phyloP scores from a whole-genome alignment of 257 asterid genomes.

The Solanum commersonii region DNA sequence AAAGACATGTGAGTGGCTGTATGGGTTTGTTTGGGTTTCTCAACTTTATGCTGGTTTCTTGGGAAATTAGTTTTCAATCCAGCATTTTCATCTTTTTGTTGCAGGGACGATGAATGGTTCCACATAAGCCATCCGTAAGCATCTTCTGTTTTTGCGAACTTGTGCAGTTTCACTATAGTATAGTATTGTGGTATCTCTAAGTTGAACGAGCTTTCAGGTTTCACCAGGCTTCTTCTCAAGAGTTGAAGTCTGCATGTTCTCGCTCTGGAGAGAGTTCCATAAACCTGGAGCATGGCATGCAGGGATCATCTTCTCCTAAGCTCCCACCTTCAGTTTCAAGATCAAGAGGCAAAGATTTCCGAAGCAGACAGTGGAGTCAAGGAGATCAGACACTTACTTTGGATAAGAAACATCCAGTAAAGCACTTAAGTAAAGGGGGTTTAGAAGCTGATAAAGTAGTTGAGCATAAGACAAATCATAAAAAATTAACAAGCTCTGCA shows the following conservation, averaged over 20 bases:
- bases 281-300: slow-evolving; percentile 1
- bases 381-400: neutral
- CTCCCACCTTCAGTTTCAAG: slow-evolving; percentile 34
- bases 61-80: neutral
- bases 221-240: slow-evolving; percentile 27
- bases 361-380: slow-evolving; percentile 12
- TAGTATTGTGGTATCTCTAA: neutral
- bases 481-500: neutral
- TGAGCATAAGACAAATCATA: neutral
- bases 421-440: slow-evolving; percentile 1
- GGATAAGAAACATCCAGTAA: slow-evolving; percentile 6
- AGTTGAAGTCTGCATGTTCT: slow-evolving; percentile 16
- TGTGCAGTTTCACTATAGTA: neutral
- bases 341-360: slow-evolving; percentile 29
- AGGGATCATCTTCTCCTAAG: slow-evolving; percentile 22
- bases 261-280: neutral
- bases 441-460: slow-evolving; percentile 1
- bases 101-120: slow-evolving; percentile 50
- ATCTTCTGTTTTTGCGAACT: neutral
- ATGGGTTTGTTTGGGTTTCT: neutral
- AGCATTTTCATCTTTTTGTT: neutral
- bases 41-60: neutral
- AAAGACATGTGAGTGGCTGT: slow-evolving; percentile 22
- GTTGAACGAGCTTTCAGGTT: slow-evolving; percentile 18
- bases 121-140: slow-evolving; percentile 33